Evolutionary conservation across 2,329 filamentous ascomycete genomes (phyloP).

Genomic region (Talaromyces amestolkiae): DNA sequence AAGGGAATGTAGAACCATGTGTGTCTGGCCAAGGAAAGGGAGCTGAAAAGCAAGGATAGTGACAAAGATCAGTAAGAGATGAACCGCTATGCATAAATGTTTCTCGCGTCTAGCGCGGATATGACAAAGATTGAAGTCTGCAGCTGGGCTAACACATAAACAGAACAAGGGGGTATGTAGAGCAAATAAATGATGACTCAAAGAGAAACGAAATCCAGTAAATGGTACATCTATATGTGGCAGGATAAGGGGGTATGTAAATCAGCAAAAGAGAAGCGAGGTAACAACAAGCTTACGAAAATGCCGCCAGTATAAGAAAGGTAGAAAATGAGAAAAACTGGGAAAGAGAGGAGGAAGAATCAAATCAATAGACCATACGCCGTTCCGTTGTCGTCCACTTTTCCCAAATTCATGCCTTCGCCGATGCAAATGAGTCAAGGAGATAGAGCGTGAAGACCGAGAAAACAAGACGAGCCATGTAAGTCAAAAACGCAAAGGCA

Average conservation of each 20-base stretch:
- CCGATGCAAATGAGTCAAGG: conserved; percentile 16
- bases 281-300: conserved; percentile 2
- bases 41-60: conserved; percentile 2
- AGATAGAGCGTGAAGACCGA: conserved; percentile 18
- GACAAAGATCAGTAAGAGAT: conserved; percentile 16
- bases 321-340: conserved; percentile 1
- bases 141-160: conserved; percentile 16
- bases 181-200: conserved; percentile 28
- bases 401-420: conserved; percentile 8
- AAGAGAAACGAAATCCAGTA: conserved; percentile 28
- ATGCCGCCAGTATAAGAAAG: conserved; percentile 14
- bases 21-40: conserved; percentile 9
- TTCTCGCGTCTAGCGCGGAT: conserved; percentile 21
- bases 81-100: conserved; percentile 19
- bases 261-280: conserved; percentile 20
- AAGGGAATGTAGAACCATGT: conserved; percentile 24
- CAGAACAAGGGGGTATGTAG: conserved; percentile 24
- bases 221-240: conserved; percentile 34
- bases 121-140: conserved; percentile 21
- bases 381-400: conserved; percentile 16
- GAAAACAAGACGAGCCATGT: conserved; percentile 5
- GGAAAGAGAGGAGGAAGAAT: conserved; percentile 4
- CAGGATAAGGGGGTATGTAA: conserved; percentile 39
- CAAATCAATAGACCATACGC: conserved; percentile 15
- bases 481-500: not conserved